Conservation (phyloP, 1,139 yeast species). For the Chernovozyma aurita region DNA sequence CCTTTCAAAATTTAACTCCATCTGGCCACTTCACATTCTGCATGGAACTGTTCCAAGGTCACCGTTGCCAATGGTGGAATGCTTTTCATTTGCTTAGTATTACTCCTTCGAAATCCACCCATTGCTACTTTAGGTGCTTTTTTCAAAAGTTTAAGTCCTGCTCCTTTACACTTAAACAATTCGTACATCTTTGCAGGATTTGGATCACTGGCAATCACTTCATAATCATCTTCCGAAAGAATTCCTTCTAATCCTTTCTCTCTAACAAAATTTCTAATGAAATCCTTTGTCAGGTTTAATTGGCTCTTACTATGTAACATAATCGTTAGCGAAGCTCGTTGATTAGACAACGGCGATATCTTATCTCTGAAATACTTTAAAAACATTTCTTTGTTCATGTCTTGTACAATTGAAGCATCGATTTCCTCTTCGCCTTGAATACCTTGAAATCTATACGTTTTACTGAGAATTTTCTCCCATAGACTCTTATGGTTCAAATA, state of each 20-base stretch:
- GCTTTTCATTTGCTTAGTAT: background rate
- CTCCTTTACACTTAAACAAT: slow-evolving; percentile 1
- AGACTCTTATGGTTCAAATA: slow-evolving; percentile 37
- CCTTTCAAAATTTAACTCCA: no score
- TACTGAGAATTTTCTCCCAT: slow-evolving; percentile 47
- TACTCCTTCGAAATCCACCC: background rate
- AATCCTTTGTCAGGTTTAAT: background rate
- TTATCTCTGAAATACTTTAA: slow-evolving; percentile 23
- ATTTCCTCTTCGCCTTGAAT: slow-evolving; percentile 29
- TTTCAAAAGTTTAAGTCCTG: slow-evolving; percentile 1
- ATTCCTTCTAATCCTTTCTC: slow-evolving; percentile 1
- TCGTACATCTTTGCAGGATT: slow-evolving; percentile 1
- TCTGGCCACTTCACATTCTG: slow-evolving; percentile 1
- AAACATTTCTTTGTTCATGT: slow-evolving; percentile 25
- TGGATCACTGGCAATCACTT: background rate
- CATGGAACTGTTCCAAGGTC: slow-evolving; percentile 1
- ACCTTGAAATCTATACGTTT: slow-evolving; percentile 33
- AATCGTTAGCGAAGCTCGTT: slow-evolving; percentile 23
- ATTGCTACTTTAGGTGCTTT: slow-evolving; percentile 1
- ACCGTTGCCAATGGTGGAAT: no score
- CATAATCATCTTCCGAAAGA: slow-evolving; percentile 1
- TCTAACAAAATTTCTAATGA: background rate
- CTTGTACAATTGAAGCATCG: slow-evolving; percentile 20
- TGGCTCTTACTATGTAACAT: slow-evolving; percentile 3
- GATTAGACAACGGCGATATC: slow-evolving; percentile 33